Percentiles rank a stretch among this genome's conserved stretches.
Conservation (phyloP, 2,329 filamentous ascomycete species). For the Xylariaceae sp. region DNA sequence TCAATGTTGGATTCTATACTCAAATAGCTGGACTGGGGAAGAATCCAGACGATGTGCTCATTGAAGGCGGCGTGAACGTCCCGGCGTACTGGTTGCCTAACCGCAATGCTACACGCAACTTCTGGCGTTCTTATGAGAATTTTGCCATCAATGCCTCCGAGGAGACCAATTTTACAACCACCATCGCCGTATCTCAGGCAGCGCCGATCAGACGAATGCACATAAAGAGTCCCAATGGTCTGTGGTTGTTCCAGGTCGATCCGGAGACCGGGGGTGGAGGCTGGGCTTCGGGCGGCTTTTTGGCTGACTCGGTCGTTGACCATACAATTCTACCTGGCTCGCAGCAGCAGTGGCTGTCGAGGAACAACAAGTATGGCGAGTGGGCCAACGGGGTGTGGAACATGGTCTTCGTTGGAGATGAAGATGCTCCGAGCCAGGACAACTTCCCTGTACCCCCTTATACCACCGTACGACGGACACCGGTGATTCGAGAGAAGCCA, state of each 20-base stretch:
- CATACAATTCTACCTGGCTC: slow-evolving; percentile 31
- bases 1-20: slow-evolving; percentile 34
- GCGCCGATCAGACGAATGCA: slow-evolving; percentile 32
- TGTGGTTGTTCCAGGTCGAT: slow-evolving; percentile 34
- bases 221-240: slow-evolving; percentile 29
- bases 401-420: slow-evolving; percentile 33
- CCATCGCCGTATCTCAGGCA: slow-evolving; percentile 33
- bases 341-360: slow-evolving; percentile 34
- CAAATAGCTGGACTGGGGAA: slow-evolving; percentile 31
- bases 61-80: slow-evolving; percentile 33
- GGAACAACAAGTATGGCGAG: slow-evolving; percentile 32
- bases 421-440: slow-evolving; percentile 27
- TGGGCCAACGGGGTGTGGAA: slow-evolving; percentile 35
- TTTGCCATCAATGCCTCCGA: slow-evolving; percentile 31
- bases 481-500: slow-evolving; percentile 32
- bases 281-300: slow-evolving; percentile 33
- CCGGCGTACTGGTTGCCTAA: slow-evolving; percentile 35
- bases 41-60: slow-evolving; percentile 30
- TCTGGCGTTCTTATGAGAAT: slow-evolving; percentile 33
- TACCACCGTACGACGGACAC: slow-evolving; percentile 30
- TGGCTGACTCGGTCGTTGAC: slow-evolving; percentile 33
- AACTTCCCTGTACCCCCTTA: slow-evolving; percentile 29
- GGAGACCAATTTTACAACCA: slow-evolving; percentile 32
- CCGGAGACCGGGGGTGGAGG: slow-evolving; percentile 30
- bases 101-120: slow-evolving; percentile 34